Conservation (phyloP, 345 rosid genomes). For the Conringia planisiliqua region DNA sequence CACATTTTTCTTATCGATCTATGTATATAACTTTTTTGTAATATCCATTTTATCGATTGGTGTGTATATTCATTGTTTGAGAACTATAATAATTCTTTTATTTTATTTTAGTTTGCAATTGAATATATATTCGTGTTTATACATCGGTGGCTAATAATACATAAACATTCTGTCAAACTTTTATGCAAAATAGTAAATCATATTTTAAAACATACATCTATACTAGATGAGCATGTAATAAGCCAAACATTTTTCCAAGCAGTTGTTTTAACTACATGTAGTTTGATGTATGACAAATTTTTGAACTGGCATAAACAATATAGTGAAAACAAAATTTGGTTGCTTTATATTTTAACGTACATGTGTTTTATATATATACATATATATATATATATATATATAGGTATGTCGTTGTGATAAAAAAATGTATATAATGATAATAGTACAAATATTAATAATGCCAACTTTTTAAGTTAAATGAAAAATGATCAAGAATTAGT, state of each 20-base stretch:
- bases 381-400: background rate
- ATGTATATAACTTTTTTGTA: background rate
- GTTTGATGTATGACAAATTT: background rate
- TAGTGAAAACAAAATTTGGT: background rate
- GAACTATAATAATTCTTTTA: background rate
- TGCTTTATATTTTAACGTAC: background rate
- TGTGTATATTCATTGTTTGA: background rate
- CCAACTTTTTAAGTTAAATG: too few relatives aligned
- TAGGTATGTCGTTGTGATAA: background rate
- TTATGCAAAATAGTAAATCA: background rate
- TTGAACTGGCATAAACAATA: background rate
- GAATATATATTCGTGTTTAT: background rate
- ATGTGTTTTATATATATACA: background rate
- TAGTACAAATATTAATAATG: too few relatives aligned
- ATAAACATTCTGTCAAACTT: background rate
- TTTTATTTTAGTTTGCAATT: background rate
- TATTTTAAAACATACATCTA: background rate
- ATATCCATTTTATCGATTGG: too few relatives aligned
- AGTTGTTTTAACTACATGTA: background rate
- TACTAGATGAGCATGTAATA: background rate
- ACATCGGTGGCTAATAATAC: background rate
- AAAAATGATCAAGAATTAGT: too few relatives aligned
- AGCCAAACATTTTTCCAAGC: background rate
- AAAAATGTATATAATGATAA: too few relatives aligned
- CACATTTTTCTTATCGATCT: background rate